These are phyloP conservation scores for Saturnispora saitoi DNA, from an alignment of 805 yeast genomes.

Conservation along the genomic window DNA sequence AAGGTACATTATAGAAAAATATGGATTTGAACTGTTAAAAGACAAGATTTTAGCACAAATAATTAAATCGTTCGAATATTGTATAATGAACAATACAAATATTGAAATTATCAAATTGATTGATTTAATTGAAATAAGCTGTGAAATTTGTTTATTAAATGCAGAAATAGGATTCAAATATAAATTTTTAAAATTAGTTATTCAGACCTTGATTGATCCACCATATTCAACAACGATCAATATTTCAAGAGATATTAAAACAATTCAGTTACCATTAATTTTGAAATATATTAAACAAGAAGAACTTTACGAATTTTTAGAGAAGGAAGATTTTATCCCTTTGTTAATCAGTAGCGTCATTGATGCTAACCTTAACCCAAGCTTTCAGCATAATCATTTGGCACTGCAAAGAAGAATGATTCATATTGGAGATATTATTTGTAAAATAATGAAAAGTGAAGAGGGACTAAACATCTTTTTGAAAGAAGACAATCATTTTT, in stretches of 20 bases:
- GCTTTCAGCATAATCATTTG: slow-evolving; percentile 6
- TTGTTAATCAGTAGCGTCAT: slow-evolving; percentile 33
- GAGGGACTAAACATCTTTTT: slow-evolving; percentile 60
- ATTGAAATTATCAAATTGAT: background rate
- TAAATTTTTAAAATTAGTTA: slow-evolving; percentile 6
- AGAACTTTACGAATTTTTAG: slow-evolving; percentile 40
- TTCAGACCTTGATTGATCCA: slow-evolving; percentile 11
- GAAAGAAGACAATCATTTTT: slow-evolving; percentile 43
- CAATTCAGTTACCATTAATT: slow-evolving; percentile 20
- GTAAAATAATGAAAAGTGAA: background rate
- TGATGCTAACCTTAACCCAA: slow-evolving; percentile 3
- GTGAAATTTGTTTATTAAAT: slow-evolving; percentile 8
- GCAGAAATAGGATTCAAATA: slow-evolving; percentile 5
- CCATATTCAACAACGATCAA: slow-evolving; percentile 6
- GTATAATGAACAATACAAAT: background rate
- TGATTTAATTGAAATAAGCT: slow-evolving; percentile 5
- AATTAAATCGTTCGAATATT: background rate
- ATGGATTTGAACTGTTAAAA: background rate
- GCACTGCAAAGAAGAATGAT: background rate
- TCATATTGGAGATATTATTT: slow-evolving; percentile 6
- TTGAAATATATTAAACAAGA: slow-evolving; percentile 52
- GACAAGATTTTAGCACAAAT: background rate
- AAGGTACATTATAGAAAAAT: slow-evolving; percentile 3
- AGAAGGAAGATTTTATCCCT: slow-evolving; percentile 56
- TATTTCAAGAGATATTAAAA: slow-evolving; percentile 5